Percentiles rank a stretch among this genome's conserved stretches.
These are phyloP conservation scores for Penicillium sp. DNA, from an alignment of 2,329 filamentous ascomycete genomes.

Conservation along the genomic window DNA sequence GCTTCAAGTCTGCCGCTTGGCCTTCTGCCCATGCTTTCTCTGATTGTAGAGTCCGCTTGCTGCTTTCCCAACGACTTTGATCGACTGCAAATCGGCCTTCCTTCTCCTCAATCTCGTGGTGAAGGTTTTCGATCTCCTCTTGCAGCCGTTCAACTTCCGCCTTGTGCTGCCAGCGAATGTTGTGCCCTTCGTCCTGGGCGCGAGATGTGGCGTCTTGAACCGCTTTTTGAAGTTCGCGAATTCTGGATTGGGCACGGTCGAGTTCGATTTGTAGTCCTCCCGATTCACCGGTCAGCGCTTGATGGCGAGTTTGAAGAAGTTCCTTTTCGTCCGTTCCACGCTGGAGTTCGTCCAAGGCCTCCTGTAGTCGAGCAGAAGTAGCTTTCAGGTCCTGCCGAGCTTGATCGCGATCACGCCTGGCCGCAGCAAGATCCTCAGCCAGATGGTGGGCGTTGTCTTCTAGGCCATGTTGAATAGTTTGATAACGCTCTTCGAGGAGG, in stretches of 20 bases:
- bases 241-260: constrained; percentile 42
- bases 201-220: constrained; percentile 56
- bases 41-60: constrained; percentile 62
- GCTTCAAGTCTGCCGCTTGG: constrained; percentile 64
- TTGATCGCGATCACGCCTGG: constrained; percentile 44
- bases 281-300: constrained; percentile 65
- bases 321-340: constrained; percentile 62
- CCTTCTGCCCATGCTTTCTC: constrained; percentile 67
- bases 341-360: constrained; percentile 59
- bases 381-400: constrained; percentile 45
- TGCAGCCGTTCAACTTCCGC: constrained; percentile 55
- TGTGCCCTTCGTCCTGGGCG: constrained; percentile 59
- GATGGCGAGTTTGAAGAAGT: constrained; percentile 65
- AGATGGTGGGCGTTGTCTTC: constrained; percentile 37
- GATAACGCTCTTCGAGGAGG: constrained; percentile 52
- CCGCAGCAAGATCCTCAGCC: constrained; percentile 45
- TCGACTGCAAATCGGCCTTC: constrained; percentile 69
- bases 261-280: constrained; percentile 65
- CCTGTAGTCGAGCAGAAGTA: constrained; percentile 49
- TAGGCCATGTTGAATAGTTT: constrained; percentile 39
- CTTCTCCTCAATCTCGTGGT: constrained; percentile 65
- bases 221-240: constrained; percentile 50
- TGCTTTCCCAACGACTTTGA: constrained; percentile 69
- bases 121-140: constrained; percentile 58
- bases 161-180: constrained; percentile 55